These are phyloP conservation scores for Cladobotryum protrusum DNA, from an alignment of 2,329 filamentous ascomycete genomes.

Conservation along the genomic window DNA sequence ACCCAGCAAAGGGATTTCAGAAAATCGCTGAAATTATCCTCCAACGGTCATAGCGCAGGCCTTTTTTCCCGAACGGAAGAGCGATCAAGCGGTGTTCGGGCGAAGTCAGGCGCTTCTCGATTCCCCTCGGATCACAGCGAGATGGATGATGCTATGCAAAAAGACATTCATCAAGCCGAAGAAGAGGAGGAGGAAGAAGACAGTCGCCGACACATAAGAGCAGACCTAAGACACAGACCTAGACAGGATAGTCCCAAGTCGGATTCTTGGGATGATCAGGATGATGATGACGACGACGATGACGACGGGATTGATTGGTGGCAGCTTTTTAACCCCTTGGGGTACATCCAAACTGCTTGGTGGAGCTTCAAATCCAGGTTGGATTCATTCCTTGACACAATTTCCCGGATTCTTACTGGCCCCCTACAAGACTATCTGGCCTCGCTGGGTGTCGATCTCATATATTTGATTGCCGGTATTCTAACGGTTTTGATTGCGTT, in stretches of 20 bases:
- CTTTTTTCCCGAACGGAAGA: background rate
- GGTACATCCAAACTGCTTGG: slow-evolving; percentile 22
- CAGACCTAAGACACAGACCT: background rate
- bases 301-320: slow-evolving; percentile 15
- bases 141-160: slow-evolving; percentile 18
- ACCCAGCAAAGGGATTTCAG: background rate
- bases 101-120: background rate
- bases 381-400: slow-evolving; percentile 14
- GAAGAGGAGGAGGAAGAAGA: background rate
- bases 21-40: background rate
- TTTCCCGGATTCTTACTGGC: slow-evolving; percentile 8
- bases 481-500: background rate
- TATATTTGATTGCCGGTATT: background rate
- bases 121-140: slow-evolving; percentile 16
- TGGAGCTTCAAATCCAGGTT: slow-evolving; percentile 19
- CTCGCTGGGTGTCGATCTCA: slow-evolving; percentile 1
- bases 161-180: slow-evolving; percentile 14
- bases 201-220: slow-evolving; percentile 1
- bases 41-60: background rate
- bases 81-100: no score
- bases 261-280: slow-evolving; percentile 12
- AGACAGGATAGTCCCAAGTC: slow-evolving; percentile 7
- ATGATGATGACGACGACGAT: slow-evolving; percentile 11
- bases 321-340: slow-evolving; percentile 25
- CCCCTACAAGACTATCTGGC: slow-evolving; percentile 5